Base-by-base conservation (phyloP, 768 basidiomycete species). In the Russula foetens region DNA sequence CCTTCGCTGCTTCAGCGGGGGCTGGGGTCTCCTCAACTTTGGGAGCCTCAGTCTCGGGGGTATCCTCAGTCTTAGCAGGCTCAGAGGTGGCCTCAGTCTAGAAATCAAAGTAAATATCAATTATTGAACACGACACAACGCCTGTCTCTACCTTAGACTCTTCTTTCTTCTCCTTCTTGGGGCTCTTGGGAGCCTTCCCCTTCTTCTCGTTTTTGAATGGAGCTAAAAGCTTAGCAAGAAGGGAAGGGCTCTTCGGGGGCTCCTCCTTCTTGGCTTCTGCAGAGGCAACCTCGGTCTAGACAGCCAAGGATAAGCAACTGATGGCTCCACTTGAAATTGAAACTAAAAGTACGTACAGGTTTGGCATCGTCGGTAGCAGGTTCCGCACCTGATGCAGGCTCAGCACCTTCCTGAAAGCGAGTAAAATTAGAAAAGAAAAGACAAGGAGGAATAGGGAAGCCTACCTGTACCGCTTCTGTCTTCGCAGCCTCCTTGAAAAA, bases 101-200 rank as follows among this genome's bases (percentile, higher is more conserved):
- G n/a, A 28, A 57, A 9, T 9, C n/a, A 33, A 17, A 14, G 0
- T 2, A 19, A 0, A 17, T 4, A 29, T 61, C n/a, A 52, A 35
- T 12, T 1, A 39, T 7, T 6, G 21, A 26, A 17, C 21, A 33
- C 28, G 5, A 50, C 1, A 33, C 15, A 29, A 1, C 41, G 4
- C 38, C 9, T 33, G 7, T n/a, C 69, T 74, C 57, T 60, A 82
- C 84, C 76, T 83, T 83, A 14, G 73, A 71, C 69, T 85, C 84
- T 67, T 86, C 84, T 76, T 88, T 86, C 79, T 88, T 88, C 78
- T 88, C 88, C 74, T 84, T 83, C 79, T 85, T 82, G 69, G 77
- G 79, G 64, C 75, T 79, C 75, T 80, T 89, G 66, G 85, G 83
- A 57, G 73, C 76, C 71, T 78, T 79, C 63, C 70, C 71, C 73